Evolutionary conservation across 805 yeast genomes (phyloP), one percentile per base, ranked within the genome.

Genomic region (Jamesozyma jinghongensis): DNA sequence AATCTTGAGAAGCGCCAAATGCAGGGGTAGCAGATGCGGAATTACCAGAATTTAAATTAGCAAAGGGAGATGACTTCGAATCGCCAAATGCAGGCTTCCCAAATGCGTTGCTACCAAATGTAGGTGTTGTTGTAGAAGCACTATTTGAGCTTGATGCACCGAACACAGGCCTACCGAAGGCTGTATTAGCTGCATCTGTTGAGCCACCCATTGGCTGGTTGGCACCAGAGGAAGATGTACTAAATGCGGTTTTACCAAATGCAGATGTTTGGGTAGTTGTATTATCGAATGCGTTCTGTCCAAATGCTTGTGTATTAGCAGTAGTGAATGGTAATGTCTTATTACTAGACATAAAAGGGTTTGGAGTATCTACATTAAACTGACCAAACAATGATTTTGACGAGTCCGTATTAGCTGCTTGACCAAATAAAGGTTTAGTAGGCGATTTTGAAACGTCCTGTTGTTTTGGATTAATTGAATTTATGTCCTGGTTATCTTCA

Each of bases 131-230:
- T 31, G 37, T 37, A 11, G 36, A 13, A 10, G 34, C 19, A 13
- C 19, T 13, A 20, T 14, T 6, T 34, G 29, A n/a, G 11, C 13
- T n/a, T 22, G n/a, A n/a, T n/a, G 6, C 26, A 27, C 54, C 53
- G 35, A 51, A 48, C 3, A 53, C 36, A 20, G 53, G 41, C 19
- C 41, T 39, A 31, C 42, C 42, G 34, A 40, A 40, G 1, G 36
- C 36, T 5, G 18, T 6, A 5, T 28, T n/a, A n/a, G n/a, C n/a
- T n/a, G n/a, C n/a, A n/a, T n/a, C n/a, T n/a, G n/a, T n/a, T n/a
- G n/a, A n/a, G n/a, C n/a, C n/a, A n/a, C n/a, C n/a, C n/a, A n/a
- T n/a, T n/a, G n/a, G n/a, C n/a, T n/a, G n/a, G n/a, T n/a, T n/a
- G 26, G 26, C 16, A 16, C 19, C 33, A 16, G 16, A 30, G n/a